These are phyloP conservation scores for Endotrypanum monterogeii DNA, from an alignment of 208 protist species.

Conservation along the genomic window DNA sequence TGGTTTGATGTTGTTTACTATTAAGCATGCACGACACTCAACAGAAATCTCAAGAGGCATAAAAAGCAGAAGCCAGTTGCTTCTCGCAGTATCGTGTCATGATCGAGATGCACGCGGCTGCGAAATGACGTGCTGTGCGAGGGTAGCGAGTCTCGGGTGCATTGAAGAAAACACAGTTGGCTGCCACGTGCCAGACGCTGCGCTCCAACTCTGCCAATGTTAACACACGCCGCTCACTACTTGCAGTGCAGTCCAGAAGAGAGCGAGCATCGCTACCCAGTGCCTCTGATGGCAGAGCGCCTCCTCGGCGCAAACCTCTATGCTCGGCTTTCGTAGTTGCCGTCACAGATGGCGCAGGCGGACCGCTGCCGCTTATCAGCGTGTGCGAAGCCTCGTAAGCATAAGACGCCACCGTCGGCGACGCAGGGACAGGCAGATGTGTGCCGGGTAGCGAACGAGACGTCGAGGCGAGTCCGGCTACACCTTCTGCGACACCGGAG, in stretches of 20 bases:
- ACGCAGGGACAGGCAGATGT: not conserved
- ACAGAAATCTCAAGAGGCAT: not conserved
- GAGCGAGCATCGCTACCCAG: not conserved
- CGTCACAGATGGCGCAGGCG: not conserved
- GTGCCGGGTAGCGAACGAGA: not conserved
- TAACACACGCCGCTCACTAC: conserved; percentile 30
- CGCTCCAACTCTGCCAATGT: conserved; percentile 76
- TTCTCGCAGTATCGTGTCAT: conserved; percentile 72
- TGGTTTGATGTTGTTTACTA: not conserved
- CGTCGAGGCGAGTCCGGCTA: not conserved
- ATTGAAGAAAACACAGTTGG: conserved; percentile 88
- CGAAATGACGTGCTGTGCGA: conserved; percentile 62
- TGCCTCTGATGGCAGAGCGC: not conserved
- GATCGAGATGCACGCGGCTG: conserved; percentile 47
- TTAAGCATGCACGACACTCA: not conserved
- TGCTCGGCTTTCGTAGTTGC: conserved; percentile 1
- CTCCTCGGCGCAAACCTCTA: conserved; percentile 1
- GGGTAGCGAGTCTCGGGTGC: conserved; percentile 80
- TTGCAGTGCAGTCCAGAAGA: conserved; percentile 15
- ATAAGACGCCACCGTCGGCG: not conserved
- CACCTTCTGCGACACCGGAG: not conserved
- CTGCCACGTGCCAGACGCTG: conserved; percentile 75
- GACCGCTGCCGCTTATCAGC: not conserved
- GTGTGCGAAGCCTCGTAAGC: not conserved
- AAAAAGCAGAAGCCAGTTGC: conserved; percentile 31